These are phyloP conservation scores for Pythium periplocum DNA, from an alignment of 352 stramenopile genomes.

Conservation along the genomic window DNA sequence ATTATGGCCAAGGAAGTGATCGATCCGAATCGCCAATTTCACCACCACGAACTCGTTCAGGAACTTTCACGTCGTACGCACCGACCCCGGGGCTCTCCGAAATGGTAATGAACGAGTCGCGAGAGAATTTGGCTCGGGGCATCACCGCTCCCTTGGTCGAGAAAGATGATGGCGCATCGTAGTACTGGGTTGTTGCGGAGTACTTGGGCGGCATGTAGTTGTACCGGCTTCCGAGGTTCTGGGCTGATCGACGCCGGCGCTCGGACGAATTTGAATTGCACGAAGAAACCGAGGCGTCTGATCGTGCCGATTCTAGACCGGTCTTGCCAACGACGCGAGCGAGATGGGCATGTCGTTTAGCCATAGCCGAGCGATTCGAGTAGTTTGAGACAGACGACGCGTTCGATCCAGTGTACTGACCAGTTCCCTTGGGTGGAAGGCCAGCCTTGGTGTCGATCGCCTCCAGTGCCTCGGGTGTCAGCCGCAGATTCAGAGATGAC, in stretches of 20 bases:
- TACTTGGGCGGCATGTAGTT: slow-evolving; percentile 28
- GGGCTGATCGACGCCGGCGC: slow-evolving; percentile 14
- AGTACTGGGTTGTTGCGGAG: slow-evolving; percentile 17
- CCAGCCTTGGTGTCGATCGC: slow-evolving; percentile 22
- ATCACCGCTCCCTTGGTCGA: slow-evolving; percentile 38
- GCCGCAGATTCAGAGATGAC: slow-evolving; percentile 7
- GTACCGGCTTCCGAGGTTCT: slow-evolving; percentile 25
- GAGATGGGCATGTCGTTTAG: slow-evolving; percentile 19
- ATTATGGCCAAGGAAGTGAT: slow-evolving; percentile 26
- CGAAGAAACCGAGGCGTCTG: slow-evolving; percentile 26
- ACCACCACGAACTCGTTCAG: slow-evolving; percentile 28
- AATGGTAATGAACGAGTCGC: slow-evolving; percentile 37
- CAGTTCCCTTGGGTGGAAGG: slow-evolving; percentile 15
- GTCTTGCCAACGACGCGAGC: slow-evolving; percentile 18
- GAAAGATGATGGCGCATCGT: slow-evolving; percentile 33
- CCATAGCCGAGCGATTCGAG: slow-evolving; percentile 20
- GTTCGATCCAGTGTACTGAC: slow-evolving; percentile 23
- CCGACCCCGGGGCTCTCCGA: slow-evolving; percentile 31
- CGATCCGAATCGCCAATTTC: slow-evolving; percentile 44
- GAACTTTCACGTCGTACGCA: slow-evolving; percentile 38
- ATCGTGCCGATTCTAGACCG: slow-evolving; percentile 12
- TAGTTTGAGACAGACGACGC: slow-evolving; percentile 28
- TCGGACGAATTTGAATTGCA: slow-evolving; percentile 22
- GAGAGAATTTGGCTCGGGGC: slow-evolving; percentile 26
- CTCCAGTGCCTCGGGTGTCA: slow-evolving; percentile 24